Evolutionary conservation across 1,284 basidiomycete species (phyloP).

Genomic region (Pascua guehoae): DNA sequence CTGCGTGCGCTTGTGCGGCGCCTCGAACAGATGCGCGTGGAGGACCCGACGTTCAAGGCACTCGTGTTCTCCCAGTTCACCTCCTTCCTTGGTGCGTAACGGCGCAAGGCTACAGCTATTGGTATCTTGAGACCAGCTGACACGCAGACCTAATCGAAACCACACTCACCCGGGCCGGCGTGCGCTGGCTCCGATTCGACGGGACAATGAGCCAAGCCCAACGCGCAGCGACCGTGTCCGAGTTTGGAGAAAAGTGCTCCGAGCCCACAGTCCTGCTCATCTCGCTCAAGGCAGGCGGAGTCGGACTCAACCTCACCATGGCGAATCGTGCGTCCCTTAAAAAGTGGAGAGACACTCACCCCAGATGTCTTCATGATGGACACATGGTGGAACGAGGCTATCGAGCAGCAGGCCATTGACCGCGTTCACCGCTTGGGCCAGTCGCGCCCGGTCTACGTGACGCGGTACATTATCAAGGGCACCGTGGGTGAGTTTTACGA

Average conservation of each 20-base stretch:
- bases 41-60: conserved; percentile 72
- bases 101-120: background rate
- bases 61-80: conserved; percentile 78
- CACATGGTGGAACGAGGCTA: conserved; percentile 91
- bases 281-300: conserved; percentile 89
- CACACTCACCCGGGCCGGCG: conserved; percentile 67
- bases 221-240: conserved; percentile 67
- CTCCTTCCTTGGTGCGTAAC: conserved; percentile 58
- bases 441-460: conserved; percentile 68
- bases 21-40: conserved; percentile 36
- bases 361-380: conserved; percentile 93
- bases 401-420: conserved; percentile 73
- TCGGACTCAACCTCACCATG: conserved; percentile 68
- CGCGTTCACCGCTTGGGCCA: conserved; percentile 54
- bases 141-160: conserved; percentile 66
- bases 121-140: background rate
- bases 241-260: conserved; percentile 64
- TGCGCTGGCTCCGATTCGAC: conserved; percentile 81
- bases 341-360: conserved; percentile 1
- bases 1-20: conserved; percentile 41
- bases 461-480: conserved; percentile 70
- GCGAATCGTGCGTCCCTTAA: conserved; percentile 36
- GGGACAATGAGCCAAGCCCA: conserved; percentile 88
- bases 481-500: conserved; percentile 62
- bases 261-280: conserved; percentile 78